Evolutionary conservation across 129 eudicot genomes (phyloP).

Genomic region (Oenanthe sinensis): DNA sequence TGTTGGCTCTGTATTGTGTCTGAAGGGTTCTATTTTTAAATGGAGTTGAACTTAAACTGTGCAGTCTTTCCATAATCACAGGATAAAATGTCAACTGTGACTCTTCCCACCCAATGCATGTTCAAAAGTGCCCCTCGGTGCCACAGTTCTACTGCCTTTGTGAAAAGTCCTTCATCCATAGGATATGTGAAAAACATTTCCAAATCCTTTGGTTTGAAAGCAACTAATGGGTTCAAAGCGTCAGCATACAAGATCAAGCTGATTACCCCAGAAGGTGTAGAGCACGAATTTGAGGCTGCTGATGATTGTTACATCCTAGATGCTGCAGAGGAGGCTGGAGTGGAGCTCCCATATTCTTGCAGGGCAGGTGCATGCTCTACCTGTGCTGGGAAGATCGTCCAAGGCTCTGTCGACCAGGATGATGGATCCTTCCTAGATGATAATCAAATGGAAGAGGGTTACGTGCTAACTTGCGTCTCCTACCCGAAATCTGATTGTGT

Average conservation of each 20-base stretch:
- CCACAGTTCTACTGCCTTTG: neutral
- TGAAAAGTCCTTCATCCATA: constrained; percentile 28
- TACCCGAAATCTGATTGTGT: constrained; percentile 58
- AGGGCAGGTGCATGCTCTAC: constrained; percentile 74
- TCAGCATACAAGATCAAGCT: constrained; percentile 48
- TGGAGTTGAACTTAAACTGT: neutral
- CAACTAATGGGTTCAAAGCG: constrained; percentile 22
- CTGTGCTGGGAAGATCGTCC: constrained; percentile 44
- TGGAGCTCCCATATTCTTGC: constrained; percentile 62
- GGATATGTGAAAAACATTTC: constrained; percentile 26
- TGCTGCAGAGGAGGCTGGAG: constrained; percentile 48
- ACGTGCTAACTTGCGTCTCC: constrained; percentile 50
- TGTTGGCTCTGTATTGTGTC: neutral
- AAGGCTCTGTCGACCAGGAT: constrained; percentile 47
- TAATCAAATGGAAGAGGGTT: constrained; percentile 31
- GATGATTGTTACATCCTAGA: constrained; percentile 54
- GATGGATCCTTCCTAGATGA: constrained; percentile 62
- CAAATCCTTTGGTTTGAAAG: constrained; percentile 35
- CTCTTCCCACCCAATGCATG: constrained; percentile 12
- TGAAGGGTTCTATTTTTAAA: neutral
- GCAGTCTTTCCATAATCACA: neutral
- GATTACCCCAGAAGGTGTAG: constrained; percentile 40
- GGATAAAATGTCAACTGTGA: constrained; percentile 12
- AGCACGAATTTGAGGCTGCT: constrained; percentile 48
- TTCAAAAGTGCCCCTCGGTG: neutral